A percentile compares a stretch with the other conserved stretches of the same genome.
Evolutionary conservation across 176 grass and related monocot genomes (phyloP).

Genomic region (Bonia amplexicaulis): DNA sequence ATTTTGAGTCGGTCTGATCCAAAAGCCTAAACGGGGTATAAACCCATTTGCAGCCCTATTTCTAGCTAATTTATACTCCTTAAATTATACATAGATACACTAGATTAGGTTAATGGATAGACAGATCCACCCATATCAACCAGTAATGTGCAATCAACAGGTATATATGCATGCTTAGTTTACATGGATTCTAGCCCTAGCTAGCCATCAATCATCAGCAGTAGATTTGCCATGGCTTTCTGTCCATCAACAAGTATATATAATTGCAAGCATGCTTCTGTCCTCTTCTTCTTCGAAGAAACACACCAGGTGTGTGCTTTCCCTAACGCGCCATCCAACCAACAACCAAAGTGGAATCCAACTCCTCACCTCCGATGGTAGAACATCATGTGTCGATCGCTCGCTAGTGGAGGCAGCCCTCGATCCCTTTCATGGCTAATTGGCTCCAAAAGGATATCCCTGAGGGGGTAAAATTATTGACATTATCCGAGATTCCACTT

Average conservation of each 20-base stretch:
- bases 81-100: neutral
- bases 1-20: no score
- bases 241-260: neutral
- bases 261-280: neutral
- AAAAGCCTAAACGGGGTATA: no score
- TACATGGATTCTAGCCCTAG: neutral
- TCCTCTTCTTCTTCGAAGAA: neutral
- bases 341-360: constrained; percentile 34
- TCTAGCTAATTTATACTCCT: neutral
- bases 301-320: constrained; percentile 10
- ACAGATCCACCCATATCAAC: neutral
- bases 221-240: neutral
- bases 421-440: neutral
- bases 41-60: no score
- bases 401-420: constrained; percentile 10
- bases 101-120: neutral
- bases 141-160: neutral
- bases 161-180: neutral
- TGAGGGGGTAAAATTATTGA: constrained; percentile 4
- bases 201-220: neutral
- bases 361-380: constrained; percentile 15
- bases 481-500: constrained; percentile 27
- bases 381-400: neutral
- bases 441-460: constrained; percentile 9
- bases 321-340: constrained; percentile 6